Conservation (phyloP, 805 yeast species). For the Peterozyma xylosa region DNA sequence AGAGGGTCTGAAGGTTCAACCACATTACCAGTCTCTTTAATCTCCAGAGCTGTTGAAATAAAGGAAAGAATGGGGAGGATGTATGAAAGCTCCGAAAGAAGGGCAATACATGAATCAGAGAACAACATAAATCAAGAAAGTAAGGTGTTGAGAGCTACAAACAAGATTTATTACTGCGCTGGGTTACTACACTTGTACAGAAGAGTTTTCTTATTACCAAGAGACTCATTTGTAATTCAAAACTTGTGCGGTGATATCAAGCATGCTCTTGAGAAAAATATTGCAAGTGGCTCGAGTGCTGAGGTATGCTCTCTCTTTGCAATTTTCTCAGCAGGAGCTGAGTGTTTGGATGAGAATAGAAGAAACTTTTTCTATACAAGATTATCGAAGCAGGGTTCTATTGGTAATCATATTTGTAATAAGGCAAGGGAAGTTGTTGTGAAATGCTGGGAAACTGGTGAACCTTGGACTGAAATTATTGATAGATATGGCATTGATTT, state of each 20-base stretch:
- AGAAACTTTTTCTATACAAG: conserved; percentile 31
- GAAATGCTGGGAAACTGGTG: conserved; percentile 45
- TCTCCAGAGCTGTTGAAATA: conserved; percentile 32
- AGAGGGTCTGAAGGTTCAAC: conserved; percentile 8
- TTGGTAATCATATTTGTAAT: conserved; percentile 35
- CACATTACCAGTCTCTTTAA: conserved; percentile 14
- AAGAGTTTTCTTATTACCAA: conserved; percentile 42
- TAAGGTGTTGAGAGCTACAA: conserved; percentile 33
- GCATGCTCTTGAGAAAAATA: conserved; percentile 24
- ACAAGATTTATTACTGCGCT: conserved; percentile 42
- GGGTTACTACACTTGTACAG: conserved; percentile 51
- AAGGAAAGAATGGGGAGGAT: conserved; percentile 21
- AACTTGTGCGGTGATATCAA: conserved; percentile 35
- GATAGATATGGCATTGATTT: conserved; percentile 31
- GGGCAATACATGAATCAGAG: conserved; percentile 1
- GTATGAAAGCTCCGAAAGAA: conserved; percentile 11
- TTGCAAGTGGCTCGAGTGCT: conserved; percentile 40
- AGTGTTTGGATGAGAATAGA: conserved; percentile 29
- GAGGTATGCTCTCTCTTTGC: conserved; percentile 52
- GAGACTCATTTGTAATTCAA: conserved; percentile 38
- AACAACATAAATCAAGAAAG: conserved; percentile 11
- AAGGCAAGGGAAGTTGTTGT: conserved; percentile 40
- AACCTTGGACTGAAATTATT: conserved; percentile 45
- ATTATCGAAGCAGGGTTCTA: conserved; percentile 30
- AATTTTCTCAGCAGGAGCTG: conserved; percentile 53